Evolutionary conservation across 176 grass and related monocot species (phyloP).

Genomic region (Bothriochloa decipiens): DNA sequence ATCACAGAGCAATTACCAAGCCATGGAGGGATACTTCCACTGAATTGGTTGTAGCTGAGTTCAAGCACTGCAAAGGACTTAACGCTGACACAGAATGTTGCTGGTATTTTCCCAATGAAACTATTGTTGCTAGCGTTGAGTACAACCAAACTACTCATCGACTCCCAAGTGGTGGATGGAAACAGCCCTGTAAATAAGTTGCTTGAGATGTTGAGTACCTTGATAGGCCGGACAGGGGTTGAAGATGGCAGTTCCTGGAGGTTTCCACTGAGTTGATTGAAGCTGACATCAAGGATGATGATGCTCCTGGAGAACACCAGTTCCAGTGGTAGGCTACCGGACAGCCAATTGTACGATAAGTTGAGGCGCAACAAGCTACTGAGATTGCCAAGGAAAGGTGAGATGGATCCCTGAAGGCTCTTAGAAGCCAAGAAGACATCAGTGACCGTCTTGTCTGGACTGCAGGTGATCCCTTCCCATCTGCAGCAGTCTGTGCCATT

Average conservation of each 20-base stretch:
- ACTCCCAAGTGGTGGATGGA: no score
- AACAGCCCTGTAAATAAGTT: no score
- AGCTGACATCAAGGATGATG: no score
- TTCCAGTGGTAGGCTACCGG: no score
- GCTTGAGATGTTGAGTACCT: no score
- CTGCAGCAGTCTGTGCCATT: no score
- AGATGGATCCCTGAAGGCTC: conserved; percentile 48
- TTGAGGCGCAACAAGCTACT: neutral
- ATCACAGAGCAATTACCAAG: conserved; percentile 41
- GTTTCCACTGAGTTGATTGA: neutral
- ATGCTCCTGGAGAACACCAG: no score
- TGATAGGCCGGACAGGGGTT: no score
- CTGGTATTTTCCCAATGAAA: conserved; percentile 47
- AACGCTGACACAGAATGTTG: neutral
- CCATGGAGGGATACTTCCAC: conserved; percentile 29
- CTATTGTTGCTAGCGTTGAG: conserved; percentile 15
- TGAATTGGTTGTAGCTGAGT: conserved; percentile 50
- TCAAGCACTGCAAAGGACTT: conserved; percentile 36
- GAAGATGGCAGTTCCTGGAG: conserved; percentile 26
- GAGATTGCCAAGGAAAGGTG: conserved; percentile 49
- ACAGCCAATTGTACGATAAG: no score
- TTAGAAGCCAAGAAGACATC: conserved; percentile 33
- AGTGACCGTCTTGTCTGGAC: no score
- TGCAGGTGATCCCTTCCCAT: no score
- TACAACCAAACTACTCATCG: no score